phyloP scores from a whole-genome alignment of 805 yeast species.

The Starmerella kuoi region DNA sequence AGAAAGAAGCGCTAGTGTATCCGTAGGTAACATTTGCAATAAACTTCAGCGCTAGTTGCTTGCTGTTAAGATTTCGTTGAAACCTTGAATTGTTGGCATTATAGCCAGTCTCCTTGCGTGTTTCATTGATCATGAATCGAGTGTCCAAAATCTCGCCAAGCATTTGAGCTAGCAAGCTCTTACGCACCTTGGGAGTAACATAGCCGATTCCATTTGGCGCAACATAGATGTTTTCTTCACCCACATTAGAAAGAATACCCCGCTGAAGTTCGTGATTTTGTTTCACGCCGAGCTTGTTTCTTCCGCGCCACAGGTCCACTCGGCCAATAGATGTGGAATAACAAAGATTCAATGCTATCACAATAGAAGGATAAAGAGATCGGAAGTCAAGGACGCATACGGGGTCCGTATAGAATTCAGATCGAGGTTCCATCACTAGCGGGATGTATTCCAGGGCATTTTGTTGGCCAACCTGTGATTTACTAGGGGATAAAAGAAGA shows the following conservation, averaged over 20 bases:
- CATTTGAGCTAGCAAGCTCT: slow-evolving; percentile 72
- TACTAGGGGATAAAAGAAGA: slow-evolving; percentile 65
- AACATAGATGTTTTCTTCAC: slow-evolving; percentile 40
- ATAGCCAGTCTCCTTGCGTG: slow-evolving; percentile 31
- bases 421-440: slow-evolving; percentile 81
- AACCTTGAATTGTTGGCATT: slow-evolving; percentile 20
- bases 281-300: slow-evolving; percentile 26
- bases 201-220: slow-evolving; percentile 85
- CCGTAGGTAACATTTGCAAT: slow-evolving; percentile 96
- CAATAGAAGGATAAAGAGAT: slow-evolving; percentile 82
- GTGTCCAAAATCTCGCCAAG: slow-evolving; percentile 69
- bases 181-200: slow-evolving; percentile 51
- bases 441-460: slow-evolving; percentile 81
- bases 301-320: slow-evolving; percentile 26
- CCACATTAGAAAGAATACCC: slow-evolving; percentile 31
- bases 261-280: slow-evolving; percentile 35
- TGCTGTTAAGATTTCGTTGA: slow-evolving; percentile 48
- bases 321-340: slow-evolving; percentile 35
- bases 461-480: slow-evolving; percentile 68
- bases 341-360: slow-evolving; percentile 80
- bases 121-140: slow-evolving; percentile 62
- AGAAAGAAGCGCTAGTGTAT: slow-evolving; percentile 83
- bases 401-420: slow-evolving; percentile 78
- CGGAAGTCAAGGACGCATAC: slow-evolving; percentile 85
- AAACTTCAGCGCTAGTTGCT: slow-evolving; percentile 77